These are phyloP conservation scores for Tetrastigma voinierianum DNA, from an alignment of 164 flowering plant species.

Conservation along the genomic window DNA sequence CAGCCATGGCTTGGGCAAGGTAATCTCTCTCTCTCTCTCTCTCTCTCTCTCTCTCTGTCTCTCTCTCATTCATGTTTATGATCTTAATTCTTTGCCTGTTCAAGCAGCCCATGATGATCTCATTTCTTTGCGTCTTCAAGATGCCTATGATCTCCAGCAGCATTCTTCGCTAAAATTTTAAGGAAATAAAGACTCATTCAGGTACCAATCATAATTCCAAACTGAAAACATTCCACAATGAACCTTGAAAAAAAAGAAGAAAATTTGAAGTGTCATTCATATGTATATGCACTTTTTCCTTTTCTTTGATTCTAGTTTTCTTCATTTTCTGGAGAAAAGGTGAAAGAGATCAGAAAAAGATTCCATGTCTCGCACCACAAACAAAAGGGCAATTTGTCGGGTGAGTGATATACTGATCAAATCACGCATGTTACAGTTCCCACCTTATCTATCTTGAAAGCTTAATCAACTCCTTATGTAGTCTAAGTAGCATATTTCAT, in stretches of 20 bases:
- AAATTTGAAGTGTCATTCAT: too few species aligned
- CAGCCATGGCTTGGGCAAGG: constrained; percentile 15
- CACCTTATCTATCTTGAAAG: neutral
- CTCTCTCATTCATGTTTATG: neutral
- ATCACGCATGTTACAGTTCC: neutral
- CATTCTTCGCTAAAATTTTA: constrained; percentile 14
- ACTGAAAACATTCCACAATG: neutral
- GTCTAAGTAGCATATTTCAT: neutral
- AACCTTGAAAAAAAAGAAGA: neutral
- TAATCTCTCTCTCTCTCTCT: constrained; percentile 17
- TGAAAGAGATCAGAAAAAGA: constrained; percentile 8
- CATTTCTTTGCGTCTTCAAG: neutral
- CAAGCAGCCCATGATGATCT: neutral
- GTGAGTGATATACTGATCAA: neutral
- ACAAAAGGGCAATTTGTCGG: constrained; percentile 5
- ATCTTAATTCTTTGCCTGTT: neutral
- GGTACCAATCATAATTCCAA: constrained; percentile 12
- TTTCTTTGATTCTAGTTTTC: neutral
- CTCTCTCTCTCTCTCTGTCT: neutral
- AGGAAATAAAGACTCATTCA: constrained; percentile 30
- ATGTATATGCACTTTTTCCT: too few species aligned
- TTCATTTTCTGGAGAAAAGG: constrained; percentile 9
- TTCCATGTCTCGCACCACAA: neutral
- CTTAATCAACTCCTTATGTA: neutral
- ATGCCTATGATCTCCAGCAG: constrained; percentile 8